Evolutionary conservation across 2,329 filamentous ascomycete species (phyloP).

Genomic region (Penicillium freii): DNA sequence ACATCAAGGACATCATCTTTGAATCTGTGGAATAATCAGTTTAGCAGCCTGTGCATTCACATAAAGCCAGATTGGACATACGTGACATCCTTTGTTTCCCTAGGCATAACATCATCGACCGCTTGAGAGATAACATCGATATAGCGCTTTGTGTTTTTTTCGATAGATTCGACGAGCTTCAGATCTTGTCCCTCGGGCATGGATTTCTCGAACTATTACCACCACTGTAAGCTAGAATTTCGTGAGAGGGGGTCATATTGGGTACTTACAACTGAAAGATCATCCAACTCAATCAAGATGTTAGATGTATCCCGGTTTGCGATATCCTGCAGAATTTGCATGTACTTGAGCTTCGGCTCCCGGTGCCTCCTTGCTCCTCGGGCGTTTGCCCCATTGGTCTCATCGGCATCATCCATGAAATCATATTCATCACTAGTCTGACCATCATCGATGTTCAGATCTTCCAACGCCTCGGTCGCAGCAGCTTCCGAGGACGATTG

Average conservation of each 20-base stretch:
- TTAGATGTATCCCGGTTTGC: slow-evolving; percentile 76
- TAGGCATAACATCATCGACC: slow-evolving; percentile 81
- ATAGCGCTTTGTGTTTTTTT: slow-evolving; percentile 91
- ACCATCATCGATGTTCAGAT: slow-evolving; percentile 83
- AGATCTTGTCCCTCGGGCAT: slow-evolving; percentile 69
- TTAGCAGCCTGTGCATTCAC: not conserved
- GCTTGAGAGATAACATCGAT: slow-evolving; percentile 87
- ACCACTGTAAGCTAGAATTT: slow-evolving; percentile 2
- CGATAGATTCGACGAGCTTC: slow-evolving; percentile 70
- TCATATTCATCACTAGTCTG: slow-evolving; percentile 87
- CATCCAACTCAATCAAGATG: slow-evolving; percentile 84
- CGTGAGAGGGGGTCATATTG: not conserved
- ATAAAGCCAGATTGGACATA: slow-evolving; percentile 43
- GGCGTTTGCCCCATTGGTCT: slow-evolving; percentile 44
- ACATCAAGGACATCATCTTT: slow-evolving; percentile 98
- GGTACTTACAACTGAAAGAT: slow-evolving; percentile 67
- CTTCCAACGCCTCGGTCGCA: slow-evolving; percentile 77
- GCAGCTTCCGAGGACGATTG: slow-evolving; percentile 62
- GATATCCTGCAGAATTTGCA: slow-evolving; percentile 79
- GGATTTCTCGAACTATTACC: slow-evolving; percentile 68
- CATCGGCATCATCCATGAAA: slow-evolving; percentile 80
- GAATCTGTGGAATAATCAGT: slow-evolving; percentile 59
- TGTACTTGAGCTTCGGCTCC: slow-evolving; percentile 78
- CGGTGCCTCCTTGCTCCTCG: slow-evolving; percentile 51
- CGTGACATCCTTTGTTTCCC: slow-evolving; percentile 73